phyloP scores from a whole-genome alignment of 495 filamentous ascomycete genomes.

The Neurospora intermedia region DNA sequence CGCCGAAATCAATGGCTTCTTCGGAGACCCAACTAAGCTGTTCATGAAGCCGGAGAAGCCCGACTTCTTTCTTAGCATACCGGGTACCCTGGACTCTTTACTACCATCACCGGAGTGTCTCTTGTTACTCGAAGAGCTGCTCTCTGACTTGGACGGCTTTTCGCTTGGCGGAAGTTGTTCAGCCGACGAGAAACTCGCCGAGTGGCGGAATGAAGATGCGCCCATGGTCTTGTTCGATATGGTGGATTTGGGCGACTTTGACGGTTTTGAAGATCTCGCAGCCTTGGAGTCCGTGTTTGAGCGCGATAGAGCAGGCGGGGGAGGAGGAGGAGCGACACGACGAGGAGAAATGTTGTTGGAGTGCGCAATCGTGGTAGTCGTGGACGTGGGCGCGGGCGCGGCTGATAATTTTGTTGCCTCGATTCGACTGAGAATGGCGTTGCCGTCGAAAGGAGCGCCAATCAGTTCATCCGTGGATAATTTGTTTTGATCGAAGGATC shows the following conservation, averaged over 20 bases:
- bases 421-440: slow-evolving; percentile 60
- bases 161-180: slow-evolving; percentile 38
- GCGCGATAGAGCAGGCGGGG: slow-evolving; percentile 44
- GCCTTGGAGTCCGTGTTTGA: slow-evolving; percentile 46
- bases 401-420: slow-evolving; percentile 40
- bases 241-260: not conserved
- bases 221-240: not conserved
- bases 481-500: not conserved
- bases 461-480: slow-evolving; percentile 52
- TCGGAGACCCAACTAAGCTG: slow-evolving; percentile 80
- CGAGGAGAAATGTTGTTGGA: slow-evolving; percentile 20
- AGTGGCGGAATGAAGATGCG: slow-evolving; percentile 56
- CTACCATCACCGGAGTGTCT: slow-evolving; percentile 77
- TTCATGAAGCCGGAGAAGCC: slow-evolving; percentile 94
- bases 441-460: slow-evolving; percentile 57
- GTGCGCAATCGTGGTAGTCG: not conserved
- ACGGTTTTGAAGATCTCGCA: slow-evolving; percentile 29
- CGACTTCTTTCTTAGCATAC: slow-evolving; percentile 71
- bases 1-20: slow-evolving; percentile 83
- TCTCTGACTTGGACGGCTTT: slow-evolving; percentile 47
- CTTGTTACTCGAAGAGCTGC: slow-evolving; percentile 52
- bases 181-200: slow-evolving; percentile 64
- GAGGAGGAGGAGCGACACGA: slow-evolving; percentile 34
- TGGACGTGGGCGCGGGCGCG: slow-evolving; percentile 18
- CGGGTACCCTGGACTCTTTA: slow-evolving; percentile 44